Evolutionary conservation across 2,329 filamentous ascomycete species (phyloP).

Genomic region (Xylariaceae sp.): DNA sequence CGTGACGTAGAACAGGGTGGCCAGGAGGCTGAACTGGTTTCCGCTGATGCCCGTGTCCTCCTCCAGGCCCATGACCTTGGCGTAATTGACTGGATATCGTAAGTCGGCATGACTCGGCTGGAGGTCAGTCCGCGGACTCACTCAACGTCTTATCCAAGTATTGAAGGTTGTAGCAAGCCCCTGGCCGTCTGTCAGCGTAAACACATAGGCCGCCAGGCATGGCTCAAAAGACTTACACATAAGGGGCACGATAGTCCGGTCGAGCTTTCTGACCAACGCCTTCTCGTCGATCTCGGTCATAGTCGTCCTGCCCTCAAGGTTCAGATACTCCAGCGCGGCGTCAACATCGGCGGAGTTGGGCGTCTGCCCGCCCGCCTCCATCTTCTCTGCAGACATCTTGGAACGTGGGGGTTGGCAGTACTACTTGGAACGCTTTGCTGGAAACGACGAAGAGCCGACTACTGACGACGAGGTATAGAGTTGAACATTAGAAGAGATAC

Average conservation of each 20-base stretch:
- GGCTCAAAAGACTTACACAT: constrained; percentile 15
- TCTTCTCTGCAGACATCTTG: constrained; percentile 12
- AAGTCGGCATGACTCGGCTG: background rate
- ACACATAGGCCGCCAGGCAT: background rate
- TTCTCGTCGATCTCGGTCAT: constrained; percentile 18
- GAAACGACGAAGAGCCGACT: too few relatives aligned
- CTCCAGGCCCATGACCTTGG: constrained; percentile 24
- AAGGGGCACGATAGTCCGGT: constrained; percentile 22
- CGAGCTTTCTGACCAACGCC: constrained; percentile 21
- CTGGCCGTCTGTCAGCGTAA: constrained; percentile 7
- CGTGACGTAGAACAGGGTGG: constrained; percentile 25
- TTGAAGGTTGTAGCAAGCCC: constrained; percentile 24
- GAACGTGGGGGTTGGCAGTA: too few relatives aligned
- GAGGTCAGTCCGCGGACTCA: constrained; percentile 4
- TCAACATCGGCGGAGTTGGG: constrained; percentile 12
- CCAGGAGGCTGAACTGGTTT: constrained; percentile 23
- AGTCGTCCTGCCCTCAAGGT: constrained; percentile 8
- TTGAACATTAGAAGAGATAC: too few relatives aligned
- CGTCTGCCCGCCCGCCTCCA: constrained; percentile 6
- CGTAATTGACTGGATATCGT: constrained; percentile 18
- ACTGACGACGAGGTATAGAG: too few relatives aligned
- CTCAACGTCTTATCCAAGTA: constrained; percentile 24
- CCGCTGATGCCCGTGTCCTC: constrained; percentile 20
- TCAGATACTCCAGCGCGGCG: constrained; percentile 17
- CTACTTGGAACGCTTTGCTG: too few relatives aligned